These are phyloP conservation scores for barley (Hordeum vulgare) DNA, from an alignment of 176 grass and related monocot genomes.

Conservation along the genomic window MorexV3_pseudomolecules_assembly NC_058524.1:39867568-39868067, in stretches of 20 bases:
- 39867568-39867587: background rate
- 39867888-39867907: slow-evolving; percentile 30
- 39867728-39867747: slow-evolving; percentile 18
- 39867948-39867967: slow-evolving; percentile 61
- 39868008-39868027: background rate
- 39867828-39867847: slow-evolving; percentile 5
- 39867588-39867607: background rate
- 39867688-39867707: slow-evolving; percentile 57
- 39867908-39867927: slow-evolving; percentile 19
- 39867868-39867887: slow-evolving; percentile 10
- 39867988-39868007: slow-evolving; percentile 46
- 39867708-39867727: slow-evolving; percentile 6
- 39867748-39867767: slow-evolving; percentile 51
- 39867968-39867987: slow-evolving; percentile 30
- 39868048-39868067: background rate
- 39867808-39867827: slow-evolving; percentile 27
- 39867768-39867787: slow-evolving; percentile 45
- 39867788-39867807: slow-evolving; percentile 59
- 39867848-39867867: slow-evolving; percentile 2
- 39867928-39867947: slow-evolving; percentile 47
- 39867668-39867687: slow-evolving; percentile 93
- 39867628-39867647: slow-evolving; percentile 32
- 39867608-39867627: background rate
- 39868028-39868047: slow-evolving; percentile 22
- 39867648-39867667: slow-evolving; percentile 73